Evolutionary conservation across 1,284 basidiomycete genomes (phyloP).

Genomic region (Boletus hoseneyae): DNA sequence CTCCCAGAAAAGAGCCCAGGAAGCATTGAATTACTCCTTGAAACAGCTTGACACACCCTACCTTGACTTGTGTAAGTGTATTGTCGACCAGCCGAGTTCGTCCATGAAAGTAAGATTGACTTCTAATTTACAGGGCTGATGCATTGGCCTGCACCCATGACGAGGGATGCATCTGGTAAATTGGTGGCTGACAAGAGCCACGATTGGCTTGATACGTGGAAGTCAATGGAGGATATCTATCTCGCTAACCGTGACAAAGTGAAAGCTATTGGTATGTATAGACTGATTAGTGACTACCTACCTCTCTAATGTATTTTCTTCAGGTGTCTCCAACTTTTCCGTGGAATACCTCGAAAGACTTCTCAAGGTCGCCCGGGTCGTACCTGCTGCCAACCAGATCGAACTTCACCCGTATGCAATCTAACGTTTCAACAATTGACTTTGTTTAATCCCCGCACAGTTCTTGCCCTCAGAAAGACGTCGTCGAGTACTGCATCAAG

Average conservation of each 20-base stretch:
- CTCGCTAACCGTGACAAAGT: constrained; percentile 25
- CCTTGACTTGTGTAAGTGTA: too few relatives aligned
- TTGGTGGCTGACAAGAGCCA: too few relatives aligned
- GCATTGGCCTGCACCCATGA: too few relatives aligned
- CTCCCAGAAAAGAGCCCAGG: too few relatives aligned
- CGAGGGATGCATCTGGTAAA: too few relatives aligned
- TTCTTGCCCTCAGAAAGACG: constrained; percentile 59
- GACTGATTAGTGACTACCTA: not conserved
- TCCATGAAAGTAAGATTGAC: too few relatives aligned
- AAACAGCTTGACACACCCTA: too few relatives aligned
- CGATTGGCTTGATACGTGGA: too few relatives aligned
- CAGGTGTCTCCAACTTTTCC: constrained; percentile 69
- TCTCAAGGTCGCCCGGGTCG: constrained; percentile 54
- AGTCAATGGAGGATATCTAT: too few relatives aligned
- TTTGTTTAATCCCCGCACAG: constrained; percentile 31
- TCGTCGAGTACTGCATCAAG: constrained; percentile 54
- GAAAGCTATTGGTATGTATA: constrained; percentile 56
- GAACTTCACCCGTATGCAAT: constrained; percentile 58
- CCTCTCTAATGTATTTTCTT: not conserved
- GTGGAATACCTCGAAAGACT: constrained; percentile 56
- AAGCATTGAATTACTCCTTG: too few relatives aligned
- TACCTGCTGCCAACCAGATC: constrained; percentile 78
- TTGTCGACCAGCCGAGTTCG: too few relatives aligned
- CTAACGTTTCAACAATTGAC: not conserved
- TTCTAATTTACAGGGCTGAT: too few relatives aligned